Conservation (phyloP, 2,329 filamentous ascomycete species). For the Colletotrichum lupini region DNA sequence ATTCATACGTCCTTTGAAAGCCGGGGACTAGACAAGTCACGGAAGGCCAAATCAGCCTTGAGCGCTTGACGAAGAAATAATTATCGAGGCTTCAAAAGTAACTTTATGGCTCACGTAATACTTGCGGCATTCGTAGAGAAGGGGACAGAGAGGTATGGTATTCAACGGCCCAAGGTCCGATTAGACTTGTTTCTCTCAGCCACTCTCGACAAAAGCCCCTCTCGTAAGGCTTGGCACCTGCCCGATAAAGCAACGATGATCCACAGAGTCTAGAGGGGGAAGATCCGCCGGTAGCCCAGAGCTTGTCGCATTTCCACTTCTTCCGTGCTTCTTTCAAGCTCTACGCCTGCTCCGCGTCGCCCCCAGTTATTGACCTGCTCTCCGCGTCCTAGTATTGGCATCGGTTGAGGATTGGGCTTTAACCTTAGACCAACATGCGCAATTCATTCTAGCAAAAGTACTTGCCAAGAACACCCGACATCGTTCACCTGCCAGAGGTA, state of each 20-base stretch:
- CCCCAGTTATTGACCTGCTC: slow-evolving; percentile 5
- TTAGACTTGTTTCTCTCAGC: slow-evolving; percentile 17
- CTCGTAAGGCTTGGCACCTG: slow-evolving; percentile 32
- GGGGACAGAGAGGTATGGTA: no score
- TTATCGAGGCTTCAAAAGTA: background rate
- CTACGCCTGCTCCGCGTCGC: slow-evolving; percentile 9
- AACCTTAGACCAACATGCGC: slow-evolving; percentile 1
- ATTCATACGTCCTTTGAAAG: background rate
- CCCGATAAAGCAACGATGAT: slow-evolving; percentile 27
- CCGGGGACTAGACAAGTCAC: background rate
- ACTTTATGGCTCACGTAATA: background rate
- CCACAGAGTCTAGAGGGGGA: slow-evolving; percentile 12
- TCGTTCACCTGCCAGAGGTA: slow-evolving; percentile 31
- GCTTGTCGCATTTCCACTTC: background rate
- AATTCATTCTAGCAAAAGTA: slow-evolving; percentile 16
- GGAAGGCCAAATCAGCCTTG: background rate
- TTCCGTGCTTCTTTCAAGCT: background rate
- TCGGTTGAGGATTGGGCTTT: background rate
- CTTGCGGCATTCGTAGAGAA: background rate
- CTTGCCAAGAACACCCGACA: slow-evolving; percentile 27
- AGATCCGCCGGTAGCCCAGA: slow-evolving; percentile 6
- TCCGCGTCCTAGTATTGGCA: slow-evolving; percentile 3
- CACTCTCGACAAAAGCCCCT: slow-evolving; percentile 18
- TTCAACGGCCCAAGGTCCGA: background rate
- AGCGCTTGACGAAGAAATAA: background rate